Evolutionary conservation across 345 rosid genomes (phyloP).

Genomic region (Litchi chinensis): DNA sequence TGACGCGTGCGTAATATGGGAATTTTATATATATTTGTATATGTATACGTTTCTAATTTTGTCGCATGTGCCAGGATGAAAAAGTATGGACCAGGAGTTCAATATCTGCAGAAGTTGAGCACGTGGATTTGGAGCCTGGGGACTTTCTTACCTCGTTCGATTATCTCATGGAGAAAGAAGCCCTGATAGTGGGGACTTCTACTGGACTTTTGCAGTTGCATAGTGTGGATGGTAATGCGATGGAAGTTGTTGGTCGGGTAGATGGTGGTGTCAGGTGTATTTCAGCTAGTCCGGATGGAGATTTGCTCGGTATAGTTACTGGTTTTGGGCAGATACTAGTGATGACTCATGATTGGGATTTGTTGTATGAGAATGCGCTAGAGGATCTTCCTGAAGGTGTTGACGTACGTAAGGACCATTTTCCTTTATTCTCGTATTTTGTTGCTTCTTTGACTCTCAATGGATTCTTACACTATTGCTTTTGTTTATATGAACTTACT

Average conservation of each 20-base stretch:
- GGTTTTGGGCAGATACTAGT: conserved; percentile 83
- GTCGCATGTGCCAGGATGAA: conserved; percentile 49
- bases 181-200: conserved; percentile 75
- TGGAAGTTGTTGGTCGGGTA: conserved; percentile 78
- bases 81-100: conserved; percentile 36
- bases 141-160: conserved; percentile 75
- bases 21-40: neutral
- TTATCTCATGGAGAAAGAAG: conserved; percentile 91
- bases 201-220: conserved; percentile 67
- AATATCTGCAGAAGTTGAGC: conserved; percentile 47
- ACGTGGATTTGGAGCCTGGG: conserved; percentile 63
- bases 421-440: conserved; percentile 30
- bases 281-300: conserved; percentile 90
- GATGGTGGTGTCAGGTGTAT: conserved; percentile 86
- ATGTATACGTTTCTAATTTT: neutral
- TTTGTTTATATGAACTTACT: conserved; percentile 1
- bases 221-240: conserved; percentile 55
- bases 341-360: conserved; percentile 97
- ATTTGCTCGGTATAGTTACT: conserved; percentile 64
- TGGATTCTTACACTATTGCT: neutral
- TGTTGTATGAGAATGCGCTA: conserved; percentile 72
- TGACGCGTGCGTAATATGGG: no score
- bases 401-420: conserved; percentile 84
- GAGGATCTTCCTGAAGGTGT: conserved; percentile 60
- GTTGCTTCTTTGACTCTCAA: neutral